Conservation (phyloP, 345 rosid genomes). For the Kandelia obovata region DNA sequence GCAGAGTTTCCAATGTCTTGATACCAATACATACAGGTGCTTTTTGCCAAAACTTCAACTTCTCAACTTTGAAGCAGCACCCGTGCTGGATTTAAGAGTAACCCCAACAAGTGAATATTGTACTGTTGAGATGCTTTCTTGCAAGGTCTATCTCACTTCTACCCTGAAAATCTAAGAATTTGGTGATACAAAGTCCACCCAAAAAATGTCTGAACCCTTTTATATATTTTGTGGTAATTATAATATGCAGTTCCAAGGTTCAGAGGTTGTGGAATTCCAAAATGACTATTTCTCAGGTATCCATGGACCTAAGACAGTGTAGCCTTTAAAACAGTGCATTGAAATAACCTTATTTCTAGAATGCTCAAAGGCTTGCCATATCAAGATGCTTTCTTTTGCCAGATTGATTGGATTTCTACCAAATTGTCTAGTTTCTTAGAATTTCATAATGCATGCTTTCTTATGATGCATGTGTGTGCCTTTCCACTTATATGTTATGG, state of each 20-base stretch:
- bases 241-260: constrained; percentile 63
- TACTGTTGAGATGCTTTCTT: constrained; percentile 70
- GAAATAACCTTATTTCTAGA: background rate
- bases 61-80: constrained; percentile 68
- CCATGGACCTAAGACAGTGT: background rate
- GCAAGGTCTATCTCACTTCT: constrained; percentile 51
- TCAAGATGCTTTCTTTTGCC: background rate
- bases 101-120: constrained; percentile 57
- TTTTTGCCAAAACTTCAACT: constrained; percentile 54
- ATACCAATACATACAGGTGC: constrained; percentile 66
- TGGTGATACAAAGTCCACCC: background rate
- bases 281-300: constrained; percentile 70
- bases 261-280: constrained; percentile 62
- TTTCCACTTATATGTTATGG: background rate
- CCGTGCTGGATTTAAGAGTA: constrained; percentile 65
- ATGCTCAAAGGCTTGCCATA: background rate
- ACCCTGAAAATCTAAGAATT: background rate
- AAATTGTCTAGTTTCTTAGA: background rate
- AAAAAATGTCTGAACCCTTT: background rate
- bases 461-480: background rate
- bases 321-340: background rate
- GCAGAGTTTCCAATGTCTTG: constrained; percentile 51
- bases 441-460: no score
- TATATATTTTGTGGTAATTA: background rate
- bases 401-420: background rate